Conservation (phyloP, 2,329 filamentous ascomycete species). For the Neurospora crassa region DNA sequence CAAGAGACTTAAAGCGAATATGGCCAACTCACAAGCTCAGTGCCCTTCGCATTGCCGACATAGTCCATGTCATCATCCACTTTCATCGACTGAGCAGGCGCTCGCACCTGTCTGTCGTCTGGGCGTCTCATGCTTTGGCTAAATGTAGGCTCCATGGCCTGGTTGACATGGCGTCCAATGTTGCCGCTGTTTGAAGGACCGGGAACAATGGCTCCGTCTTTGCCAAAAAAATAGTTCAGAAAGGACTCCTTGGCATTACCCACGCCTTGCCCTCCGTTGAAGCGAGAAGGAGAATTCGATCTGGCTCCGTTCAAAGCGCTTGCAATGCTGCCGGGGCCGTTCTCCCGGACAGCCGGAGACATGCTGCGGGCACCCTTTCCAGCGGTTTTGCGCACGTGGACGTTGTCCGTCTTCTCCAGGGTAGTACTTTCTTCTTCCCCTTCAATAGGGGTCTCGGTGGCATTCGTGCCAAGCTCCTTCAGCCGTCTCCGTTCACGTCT, state of each 20-base stretch:
- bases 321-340: constrained; percentile 50
- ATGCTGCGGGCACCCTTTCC: constrained; percentile 62
- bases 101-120: constrained; percentile 48
- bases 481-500: constrained; percentile 73
- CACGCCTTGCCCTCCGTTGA: constrained; percentile 44
- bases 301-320: constrained; percentile 59
- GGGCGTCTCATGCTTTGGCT: constrained; percentile 72
- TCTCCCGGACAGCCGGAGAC: constrained; percentile 69
- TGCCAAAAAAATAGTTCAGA: constrained; percentile 97
- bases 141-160: constrained; percentile 71
- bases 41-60: constrained; percentile 33
- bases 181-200: constrained; percentile 28
- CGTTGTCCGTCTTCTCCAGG: constrained; percentile 41
- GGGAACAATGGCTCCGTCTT: constrained; percentile 58
- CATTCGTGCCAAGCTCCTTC: constrained; percentile 80
- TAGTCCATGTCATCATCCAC: constrained; percentile 35
- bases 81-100: constrained; percentile 30
- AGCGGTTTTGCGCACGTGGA: constrained; percentile 52
- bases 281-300: constrained; percentile 50
- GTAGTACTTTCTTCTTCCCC: constrained; percentile 45
- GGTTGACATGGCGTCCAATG: constrained; percentile 59
- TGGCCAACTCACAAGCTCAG: constrained; percentile 48
- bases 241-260: constrained; percentile 78
- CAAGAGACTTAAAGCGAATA: constrained; percentile 2
- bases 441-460: constrained; percentile 54